Conservation (phyloP, 805 yeast genomes). For the Wickerhamomyces hampshirensis region DNA sequence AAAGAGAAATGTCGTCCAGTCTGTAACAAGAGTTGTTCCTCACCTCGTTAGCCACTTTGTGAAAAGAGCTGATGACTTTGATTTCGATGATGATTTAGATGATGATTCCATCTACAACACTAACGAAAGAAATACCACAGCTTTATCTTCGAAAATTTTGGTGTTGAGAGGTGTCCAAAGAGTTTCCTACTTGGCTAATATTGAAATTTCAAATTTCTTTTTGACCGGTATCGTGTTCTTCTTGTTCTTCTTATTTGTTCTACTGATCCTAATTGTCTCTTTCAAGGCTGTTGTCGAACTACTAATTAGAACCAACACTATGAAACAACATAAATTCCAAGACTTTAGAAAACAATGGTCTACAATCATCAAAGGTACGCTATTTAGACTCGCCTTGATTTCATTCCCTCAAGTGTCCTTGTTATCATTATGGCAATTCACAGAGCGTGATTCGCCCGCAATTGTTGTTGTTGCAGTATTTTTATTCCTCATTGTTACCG, state of each 20-base stretch:
- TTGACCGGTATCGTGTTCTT: slow-evolving; percentile 84
- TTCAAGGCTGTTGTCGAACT: slow-evolving; percentile 71
- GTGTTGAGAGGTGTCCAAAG: slow-evolving; percentile 89
- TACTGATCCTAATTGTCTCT: slow-evolving; percentile 47
- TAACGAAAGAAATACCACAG: slow-evolving; percentile 56
- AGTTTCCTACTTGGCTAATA: slow-evolving; percentile 77
- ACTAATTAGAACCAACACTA: slow-evolving; percentile 48
- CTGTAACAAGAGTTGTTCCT: slow-evolving; percentile 8
- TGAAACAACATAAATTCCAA: slow-evolving; percentile 58
- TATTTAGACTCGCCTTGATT: slow-evolving; percentile 76
- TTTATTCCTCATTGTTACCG: slow-evolving; percentile 51
- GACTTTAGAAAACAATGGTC: slow-evolving; percentile 84
- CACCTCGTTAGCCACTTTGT: slow-evolving; percentile 17
- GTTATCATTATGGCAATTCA: slow-evolving; percentile 85
- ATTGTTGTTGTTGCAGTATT: slow-evolving; percentile 74
- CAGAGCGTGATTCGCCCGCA: slow-evolving; percentile 79
- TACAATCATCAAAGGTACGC: slow-evolving; percentile 78
- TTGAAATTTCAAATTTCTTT: slow-evolving; percentile 83
- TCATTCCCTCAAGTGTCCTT: slow-evolving; percentile 86
- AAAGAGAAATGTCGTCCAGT: slow-evolving; percentile 34
- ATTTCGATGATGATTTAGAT: slow-evolving; percentile 40
- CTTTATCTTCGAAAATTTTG: slow-evolving; percentile 62
- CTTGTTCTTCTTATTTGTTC: slow-evolving; percentile 65
- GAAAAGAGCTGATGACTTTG: slow-evolving; percentile 38
- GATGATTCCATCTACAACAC: slow-evolving; percentile 57